A percentile compares a stretch with the other conserved stretches of the same genome.
These are phyloP conservation scores for Dioscorea alata DNA, from an alignment of 106 monocot species.

Conservation along the genomic window DNA sequence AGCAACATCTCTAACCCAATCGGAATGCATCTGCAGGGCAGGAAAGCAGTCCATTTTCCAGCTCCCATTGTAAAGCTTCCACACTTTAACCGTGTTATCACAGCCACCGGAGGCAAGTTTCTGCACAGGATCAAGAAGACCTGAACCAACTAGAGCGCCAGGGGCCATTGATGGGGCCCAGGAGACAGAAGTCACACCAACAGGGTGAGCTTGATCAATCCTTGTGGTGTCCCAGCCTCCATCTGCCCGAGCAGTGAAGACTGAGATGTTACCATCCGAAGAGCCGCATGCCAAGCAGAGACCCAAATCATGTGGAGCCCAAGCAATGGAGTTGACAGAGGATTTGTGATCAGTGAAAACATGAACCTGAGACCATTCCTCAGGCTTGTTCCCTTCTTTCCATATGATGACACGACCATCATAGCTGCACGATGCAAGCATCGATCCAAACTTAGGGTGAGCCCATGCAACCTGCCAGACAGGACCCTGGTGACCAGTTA, in stretches of 20 bases:
- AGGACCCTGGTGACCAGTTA: conserved; percentile 25
- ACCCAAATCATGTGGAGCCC: conserved; percentile 9
- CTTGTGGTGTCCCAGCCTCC: conserved; percentile 15
- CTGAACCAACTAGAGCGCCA: conserved; percentile 12
- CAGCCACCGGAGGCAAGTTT: conserved; percentile 11
- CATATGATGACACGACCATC: conserved; percentile 23
- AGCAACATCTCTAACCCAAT: conserved; percentile 16
- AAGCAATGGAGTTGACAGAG: conserved; percentile 11
- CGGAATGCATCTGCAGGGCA: conserved; percentile 16
- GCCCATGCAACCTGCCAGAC: conserved; percentile 33
- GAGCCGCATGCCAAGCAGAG: conserved; percentile 11
- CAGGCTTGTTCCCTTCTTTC: conserved; percentile 28
- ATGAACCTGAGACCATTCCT: conserved; percentile 22
- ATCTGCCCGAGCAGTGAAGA: conserved; percentile 10
- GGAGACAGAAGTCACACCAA: conserved; percentile 16
- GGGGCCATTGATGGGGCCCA: conserved; percentile 13
- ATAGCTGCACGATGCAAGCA: conserved; percentile 23
- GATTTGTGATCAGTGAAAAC: conserved; percentile 12
- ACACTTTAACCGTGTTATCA: conserved; percentile 12
- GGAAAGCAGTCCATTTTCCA: conserved; percentile 21
- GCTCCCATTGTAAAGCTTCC: conserved; percentile 10
- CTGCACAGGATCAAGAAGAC: conserved; percentile 6
- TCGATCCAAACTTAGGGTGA: conserved; percentile 27
- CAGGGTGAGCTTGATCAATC: conserved; percentile 19
- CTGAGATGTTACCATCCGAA: conserved; percentile 10